These are phyloP conservation scores for Penicillium paradoxum DNA, from an alignment of 495 filamentous ascomycete genomes.

Conservation along the genomic window DNA sequence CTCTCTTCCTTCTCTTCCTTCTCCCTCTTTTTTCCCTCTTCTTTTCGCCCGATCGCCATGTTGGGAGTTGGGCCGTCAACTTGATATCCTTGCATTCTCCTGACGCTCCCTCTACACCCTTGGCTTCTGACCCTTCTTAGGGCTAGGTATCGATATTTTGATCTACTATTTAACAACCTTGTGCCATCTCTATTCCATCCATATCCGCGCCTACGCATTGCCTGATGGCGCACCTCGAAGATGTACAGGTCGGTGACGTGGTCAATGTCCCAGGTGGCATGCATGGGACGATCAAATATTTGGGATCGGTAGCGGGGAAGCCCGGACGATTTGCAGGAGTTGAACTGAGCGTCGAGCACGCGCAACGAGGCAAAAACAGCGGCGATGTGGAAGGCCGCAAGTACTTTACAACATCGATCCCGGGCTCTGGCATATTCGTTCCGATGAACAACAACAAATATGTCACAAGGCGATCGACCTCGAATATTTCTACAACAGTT, in stretches of 20 bases:
- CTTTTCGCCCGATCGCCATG: conserved; percentile 10
- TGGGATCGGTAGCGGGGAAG: conserved; percentile 83
- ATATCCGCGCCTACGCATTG: not conserved
- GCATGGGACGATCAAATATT: conserved; percentile 83
- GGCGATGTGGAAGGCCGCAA: conserved; percentile 84
- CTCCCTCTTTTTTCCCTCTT: conserved; percentile 1
- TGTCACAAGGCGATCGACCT: conserved; percentile 48
- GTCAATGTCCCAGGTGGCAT: conserved; percentile 96
- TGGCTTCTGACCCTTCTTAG: conserved; percentile 6
- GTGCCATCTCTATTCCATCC: conserved; percentile 1
- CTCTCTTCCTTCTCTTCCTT: not conserved
- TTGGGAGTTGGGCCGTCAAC: conserved; percentile 12
- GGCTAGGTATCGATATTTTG: not conserved
- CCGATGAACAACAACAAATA: conserved; percentile 80
- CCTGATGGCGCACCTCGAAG: conserved; percentile 41
- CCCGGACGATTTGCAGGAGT: conserved; percentile 92
- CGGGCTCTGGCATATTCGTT: conserved; percentile 89
- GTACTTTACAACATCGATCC: conserved; percentile 77
- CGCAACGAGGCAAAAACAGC: conserved; percentile 84
- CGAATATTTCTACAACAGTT: conserved; percentile 64
- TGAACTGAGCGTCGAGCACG: conserved; percentile 77
- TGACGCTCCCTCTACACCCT: conserved; percentile 5
- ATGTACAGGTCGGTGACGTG: conserved; percentile 75
- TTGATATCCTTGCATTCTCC: conserved; percentile 11
- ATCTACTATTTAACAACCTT: conserved; percentile 4